Percentiles rank a stretch among this genome's conserved stretches.
Evolutionary conservation across 805 yeast species (phyloP).

Genomic region (Hanseniaspora mollemarum): DNA sequence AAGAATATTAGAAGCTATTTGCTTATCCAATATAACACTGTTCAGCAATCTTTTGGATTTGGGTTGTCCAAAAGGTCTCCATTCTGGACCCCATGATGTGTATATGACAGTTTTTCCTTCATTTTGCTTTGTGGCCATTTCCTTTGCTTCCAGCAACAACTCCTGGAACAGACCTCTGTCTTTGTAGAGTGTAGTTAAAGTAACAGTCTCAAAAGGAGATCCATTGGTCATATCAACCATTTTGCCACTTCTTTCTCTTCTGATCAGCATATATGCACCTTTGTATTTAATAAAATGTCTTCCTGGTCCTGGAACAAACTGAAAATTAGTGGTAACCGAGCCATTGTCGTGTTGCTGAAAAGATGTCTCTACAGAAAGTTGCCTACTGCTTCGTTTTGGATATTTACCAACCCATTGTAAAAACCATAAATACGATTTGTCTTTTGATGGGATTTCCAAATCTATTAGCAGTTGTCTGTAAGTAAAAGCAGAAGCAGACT

Average conservation of each 20-base stretch:
- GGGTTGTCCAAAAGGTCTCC: constrained; percentile 97
- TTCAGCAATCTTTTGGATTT: constrained; percentile 73
- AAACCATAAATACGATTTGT: constrained; percentile 89
- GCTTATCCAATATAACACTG: constrained; percentile 74
- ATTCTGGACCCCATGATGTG: constrained; percentile 96
- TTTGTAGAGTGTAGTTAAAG: constrained; percentile 75
- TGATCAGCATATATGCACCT: constrained; percentile 79
- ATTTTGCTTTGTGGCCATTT: constrained; percentile 63
- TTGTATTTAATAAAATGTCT: constrained; percentile 75
- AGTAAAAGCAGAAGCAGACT: constrained; percentile 51
- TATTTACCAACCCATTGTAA: constrained; percentile 89
- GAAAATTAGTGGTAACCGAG: constrained; percentile 71
- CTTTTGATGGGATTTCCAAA: constrained; percentile 84
- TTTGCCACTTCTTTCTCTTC: constrained; percentile 81
- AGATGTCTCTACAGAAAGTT: constrained; percentile 79
- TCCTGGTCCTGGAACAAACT: constrained; percentile 95
- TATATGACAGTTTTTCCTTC: constrained; percentile 91
- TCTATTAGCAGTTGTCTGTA: constrained; percentile 82
- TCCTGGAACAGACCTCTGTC: constrained; percentile 62
- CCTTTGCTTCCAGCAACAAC: constrained; percentile 71
- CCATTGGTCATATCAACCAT: constrained; percentile 82
- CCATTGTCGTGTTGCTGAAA: constrained; percentile 88
- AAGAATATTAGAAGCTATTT: constrained; percentile 54
- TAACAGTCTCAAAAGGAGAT: constrained; percentile 92
- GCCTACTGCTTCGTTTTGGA: constrained; percentile 65